Evolutionary conservation across 306 rosid genomes (phyloP).

Genomic region (Acacia confusa): DNA sequence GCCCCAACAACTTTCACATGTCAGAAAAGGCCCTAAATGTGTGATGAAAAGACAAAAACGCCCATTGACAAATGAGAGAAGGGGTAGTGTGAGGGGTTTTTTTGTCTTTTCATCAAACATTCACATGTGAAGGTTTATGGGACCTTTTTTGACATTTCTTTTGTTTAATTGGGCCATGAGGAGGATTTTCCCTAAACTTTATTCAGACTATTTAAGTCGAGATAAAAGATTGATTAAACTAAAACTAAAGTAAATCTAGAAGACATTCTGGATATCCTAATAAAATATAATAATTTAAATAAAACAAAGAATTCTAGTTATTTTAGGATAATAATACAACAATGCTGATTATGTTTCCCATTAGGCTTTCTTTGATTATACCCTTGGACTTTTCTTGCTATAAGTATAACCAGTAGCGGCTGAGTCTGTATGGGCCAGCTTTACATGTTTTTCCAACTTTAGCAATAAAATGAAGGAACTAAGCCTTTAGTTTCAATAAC

Average conservation of each 20-base stretch:
- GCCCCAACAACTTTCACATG: too few relatives aligned
- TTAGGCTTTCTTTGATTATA: constrained; percentile 1
- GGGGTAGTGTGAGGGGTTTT: too few relatives aligned
- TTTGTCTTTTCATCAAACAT: too few relatives aligned
- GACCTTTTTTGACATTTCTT: too few relatives aligned
- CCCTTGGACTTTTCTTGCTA: not conserved
- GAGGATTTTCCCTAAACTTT: too few relatives aligned
- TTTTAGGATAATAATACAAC: not conserved
- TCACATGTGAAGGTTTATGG: too few relatives aligned
- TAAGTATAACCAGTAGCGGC: not conserved
- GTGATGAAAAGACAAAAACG: too few relatives aligned
- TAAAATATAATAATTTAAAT: not conserved
- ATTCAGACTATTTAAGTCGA: not conserved
- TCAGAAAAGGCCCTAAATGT: too few relatives aligned
- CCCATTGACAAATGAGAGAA: too few relatives aligned
- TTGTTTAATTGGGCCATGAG: too few relatives aligned
- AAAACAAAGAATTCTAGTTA: not conserved
- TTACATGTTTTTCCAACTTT: not conserved
- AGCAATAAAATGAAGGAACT: not conserved
- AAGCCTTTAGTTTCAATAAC: not conserved
- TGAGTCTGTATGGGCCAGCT: not conserved
- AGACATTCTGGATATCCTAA: not conserved
- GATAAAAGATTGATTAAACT: not conserved
- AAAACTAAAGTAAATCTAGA: not conserved
- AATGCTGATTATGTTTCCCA: not conserved